Percentiles rank a stretch among this genome's conserved stretches.
Conservation (phyloP, 352 stramenopile species). For the Globisporangium camurandrum region DNA sequence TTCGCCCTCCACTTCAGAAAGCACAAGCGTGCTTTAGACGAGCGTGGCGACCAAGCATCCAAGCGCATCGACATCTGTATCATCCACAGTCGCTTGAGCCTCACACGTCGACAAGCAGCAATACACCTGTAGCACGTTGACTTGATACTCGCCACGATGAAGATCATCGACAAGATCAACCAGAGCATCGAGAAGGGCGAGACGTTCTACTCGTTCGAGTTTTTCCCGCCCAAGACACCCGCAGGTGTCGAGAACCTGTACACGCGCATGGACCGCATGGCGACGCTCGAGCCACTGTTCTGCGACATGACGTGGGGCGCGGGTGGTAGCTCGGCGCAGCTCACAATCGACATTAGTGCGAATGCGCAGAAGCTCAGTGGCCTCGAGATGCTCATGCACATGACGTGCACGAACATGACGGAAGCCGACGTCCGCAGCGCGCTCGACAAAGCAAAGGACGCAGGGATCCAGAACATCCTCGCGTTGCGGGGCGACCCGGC, state of each 20-base stretch:
- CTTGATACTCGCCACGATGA: constrained; percentile 32
- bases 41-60: too few species aligned
- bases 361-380: constrained; percentile 90
- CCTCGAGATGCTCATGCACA: constrained; percentile 92
- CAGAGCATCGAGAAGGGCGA: constrained; percentile 72
- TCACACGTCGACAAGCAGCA: neutral
- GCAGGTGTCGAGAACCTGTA: constrained; percentile 96
- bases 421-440: constrained; percentile 89
- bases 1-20: too few species aligned
- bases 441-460: constrained; percentile 85
- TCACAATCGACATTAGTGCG: constrained; percentile 93
- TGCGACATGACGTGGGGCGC: constrained; percentile 99
- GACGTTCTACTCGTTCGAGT: constrained; percentile 97
- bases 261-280: constrained; percentile 96
- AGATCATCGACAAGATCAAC: constrained; percentile 88
- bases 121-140: too few species aligned
- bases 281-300: constrained; percentile 92
- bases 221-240: constrained; percentile 97
- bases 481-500: constrained; percentile 95
- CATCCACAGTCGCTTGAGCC: too few species aligned
- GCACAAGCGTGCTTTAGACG: too few species aligned
- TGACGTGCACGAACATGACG: constrained; percentile 98
- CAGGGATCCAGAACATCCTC: constrained; percentile 98
- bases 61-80: too few species aligned
- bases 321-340: constrained; percentile 92